These are phyloP conservation scores for Boletellus deceptivus DNA, from an alignment of 1,284 basidiomycete species.

Conservation along the genomic window DNA sequence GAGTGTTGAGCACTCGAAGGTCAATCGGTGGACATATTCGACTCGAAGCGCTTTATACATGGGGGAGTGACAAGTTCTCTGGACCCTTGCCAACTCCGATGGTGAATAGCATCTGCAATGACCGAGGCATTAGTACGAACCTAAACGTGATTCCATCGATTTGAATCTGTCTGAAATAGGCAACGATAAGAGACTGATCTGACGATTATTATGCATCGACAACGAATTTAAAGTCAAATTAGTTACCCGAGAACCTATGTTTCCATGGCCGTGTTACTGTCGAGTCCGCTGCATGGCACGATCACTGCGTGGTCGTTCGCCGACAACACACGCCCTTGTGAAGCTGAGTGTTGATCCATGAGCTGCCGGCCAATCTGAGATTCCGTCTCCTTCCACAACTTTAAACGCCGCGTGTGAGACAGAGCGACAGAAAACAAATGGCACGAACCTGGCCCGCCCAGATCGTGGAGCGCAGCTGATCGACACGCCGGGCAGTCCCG, in stretches of 20 bases:
- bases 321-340: constrained; percentile 29
- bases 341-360: constrained; percentile 21
- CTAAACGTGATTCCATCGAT: constrained; percentile 33
- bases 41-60: constrained; percentile 34
- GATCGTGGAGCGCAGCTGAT: constrained; percentile 31
- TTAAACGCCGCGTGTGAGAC: constrained; percentile 27
- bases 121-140: constrained; percentile 32
- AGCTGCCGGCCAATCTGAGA: constrained; percentile 27
- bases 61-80: constrained; percentile 25
- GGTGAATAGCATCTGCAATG: constrained; percentile 31
- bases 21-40: constrained; percentile 30
- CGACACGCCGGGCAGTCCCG: constrained; percentile 32
- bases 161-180: constrained; percentile 29
- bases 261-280: constrained; percentile 30
- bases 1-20: constrained; percentile 15
- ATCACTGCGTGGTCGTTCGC: constrained; percentile 31
- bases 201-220: constrained; percentile 20
- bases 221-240: constrained; percentile 31
- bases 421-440: constrained; percentile 15
- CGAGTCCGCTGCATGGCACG: constrained; percentile 23
- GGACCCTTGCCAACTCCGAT: constrained; percentile 33
- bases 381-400: constrained; percentile 19
- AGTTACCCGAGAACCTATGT: constrained; percentile 24
- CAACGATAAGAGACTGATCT: constrained; percentile 30
- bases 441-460: constrained; percentile 19